Conservation (phyloP, 345 rosid species). For the Cochlearia excelsa region DNA sequence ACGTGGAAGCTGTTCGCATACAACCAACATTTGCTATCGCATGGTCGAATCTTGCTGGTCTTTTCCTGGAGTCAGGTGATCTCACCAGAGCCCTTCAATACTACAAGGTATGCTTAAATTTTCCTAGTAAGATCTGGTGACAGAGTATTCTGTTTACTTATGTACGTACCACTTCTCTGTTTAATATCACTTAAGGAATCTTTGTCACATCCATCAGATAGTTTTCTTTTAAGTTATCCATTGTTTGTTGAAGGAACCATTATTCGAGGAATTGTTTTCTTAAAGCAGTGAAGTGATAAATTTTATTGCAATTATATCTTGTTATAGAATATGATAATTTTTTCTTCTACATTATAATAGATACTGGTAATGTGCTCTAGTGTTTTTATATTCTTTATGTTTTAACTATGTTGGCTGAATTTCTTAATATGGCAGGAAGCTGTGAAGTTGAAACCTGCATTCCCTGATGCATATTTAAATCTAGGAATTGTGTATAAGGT, state of each 20-base stretch:
- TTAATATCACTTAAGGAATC: neutral
- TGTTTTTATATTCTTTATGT: neutral
- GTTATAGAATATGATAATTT: neutral
- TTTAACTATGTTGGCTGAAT: slow-evolving; percentile 18
- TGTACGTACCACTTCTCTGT: slow-evolving; percentile 1
- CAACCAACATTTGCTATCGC: slow-evolving; percentile 99
- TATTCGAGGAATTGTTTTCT: neutral
- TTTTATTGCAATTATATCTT: neutral
- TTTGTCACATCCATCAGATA: slow-evolving; percentile 1
- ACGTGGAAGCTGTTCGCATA: slow-evolving; percentile 89
- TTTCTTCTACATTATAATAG: neutral
- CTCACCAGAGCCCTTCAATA: slow-evolving; percentile 87
- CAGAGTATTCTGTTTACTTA: neutral
- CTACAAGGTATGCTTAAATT: slow-evolving; percentile 62
- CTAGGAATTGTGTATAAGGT: slow-evolving; percentile 99
- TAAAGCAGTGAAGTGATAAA: neutral
- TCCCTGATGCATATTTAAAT: slow-evolving; percentile 92
- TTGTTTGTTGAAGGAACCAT: neutral
- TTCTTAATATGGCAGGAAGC: slow-evolving; percentile 68
- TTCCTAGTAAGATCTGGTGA: slow-evolving; percentile 5
- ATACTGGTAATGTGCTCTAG: neutral
- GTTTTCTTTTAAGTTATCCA: neutral
- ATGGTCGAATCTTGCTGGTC: slow-evolving; percentile 99
- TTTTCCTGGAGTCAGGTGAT: slow-evolving; percentile 98
- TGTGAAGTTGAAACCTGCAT: slow-evolving; percentile 79